These are phyloP conservation scores for Cucurbita maxima DNA, from an alignment of 306 rosid species.

Conservation along the genomic window DNA sequence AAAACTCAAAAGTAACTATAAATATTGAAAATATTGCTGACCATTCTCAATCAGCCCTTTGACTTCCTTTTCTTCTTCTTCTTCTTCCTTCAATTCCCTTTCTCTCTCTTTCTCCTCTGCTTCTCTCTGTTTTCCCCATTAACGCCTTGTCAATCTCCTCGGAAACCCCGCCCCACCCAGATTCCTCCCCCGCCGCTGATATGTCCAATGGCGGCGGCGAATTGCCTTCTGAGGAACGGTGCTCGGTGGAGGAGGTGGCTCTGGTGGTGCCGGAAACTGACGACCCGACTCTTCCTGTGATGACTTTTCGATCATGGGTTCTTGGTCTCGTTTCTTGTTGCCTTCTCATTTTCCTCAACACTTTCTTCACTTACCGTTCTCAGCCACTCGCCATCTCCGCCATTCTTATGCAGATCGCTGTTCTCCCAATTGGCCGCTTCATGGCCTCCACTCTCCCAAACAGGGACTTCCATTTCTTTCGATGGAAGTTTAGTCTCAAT, in stretches of 20 bases:
- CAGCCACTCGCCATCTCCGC: slow-evolving; percentile 86
- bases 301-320: slow-evolving; percentile 93
- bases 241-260: slow-evolving; percentile 75
- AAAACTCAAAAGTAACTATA: background rate
- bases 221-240: slow-evolving; percentile 18
- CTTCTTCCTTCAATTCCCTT: no score
- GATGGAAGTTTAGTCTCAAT: slow-evolving; percentile 42
- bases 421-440: slow-evolving; percentile 63
- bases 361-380: slow-evolving; percentile 86
- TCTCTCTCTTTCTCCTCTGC: background rate
- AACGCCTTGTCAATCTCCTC: slow-evolving; percentile 33
- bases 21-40: background rate
- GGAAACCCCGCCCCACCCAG: slow-evolving; percentile 8
- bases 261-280: slow-evolving; percentile 94
- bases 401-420: slow-evolving; percentile 91
- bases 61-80: background rate
- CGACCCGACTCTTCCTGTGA: slow-evolving; percentile 74
- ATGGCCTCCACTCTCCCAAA: slow-evolving; percentile 74
- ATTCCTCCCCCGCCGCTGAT: slow-evolving; percentile 13
- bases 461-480: slow-evolving; percentile 20
- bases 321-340: slow-evolving; percentile 49
- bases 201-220: slow-evolving; percentile 21
- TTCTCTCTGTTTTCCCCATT: background rate
- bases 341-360: slow-evolving; percentile 72
- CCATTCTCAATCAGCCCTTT: slow-evolving; percentile 1